A percentile compares a stretch with the other conserved stretches of the same genome.
phyloP scores from a whole-genome alignment of 306 rosid genomes.

The Sicyos edulis region DNA sequence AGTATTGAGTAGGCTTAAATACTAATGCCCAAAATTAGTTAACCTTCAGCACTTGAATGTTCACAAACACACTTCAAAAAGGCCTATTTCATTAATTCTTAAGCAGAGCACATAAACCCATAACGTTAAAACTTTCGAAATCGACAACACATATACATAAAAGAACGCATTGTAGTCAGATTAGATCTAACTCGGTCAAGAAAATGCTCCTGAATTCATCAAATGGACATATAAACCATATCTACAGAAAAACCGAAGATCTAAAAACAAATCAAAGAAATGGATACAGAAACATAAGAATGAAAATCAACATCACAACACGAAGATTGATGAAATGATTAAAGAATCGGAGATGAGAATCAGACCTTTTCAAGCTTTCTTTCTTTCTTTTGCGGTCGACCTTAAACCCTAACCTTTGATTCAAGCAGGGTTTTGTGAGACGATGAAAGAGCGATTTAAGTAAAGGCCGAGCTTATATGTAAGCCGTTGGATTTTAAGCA shows the following conservation, averaged over 20 bases:
- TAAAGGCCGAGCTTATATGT: background rate
- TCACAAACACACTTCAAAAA: too few species aligned
- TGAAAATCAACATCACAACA: background rate
- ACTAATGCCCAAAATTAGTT: too few species aligned
- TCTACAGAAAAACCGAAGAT: background rate
- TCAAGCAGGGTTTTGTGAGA: background rate
- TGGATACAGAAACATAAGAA: background rate
- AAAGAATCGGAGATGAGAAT: too few species aligned
- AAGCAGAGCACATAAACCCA: background rate
- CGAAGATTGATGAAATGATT: background rate
- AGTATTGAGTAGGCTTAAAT: too few species aligned
- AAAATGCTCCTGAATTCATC: background rate
- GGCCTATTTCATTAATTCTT: background rate
- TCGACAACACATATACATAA: background rate
- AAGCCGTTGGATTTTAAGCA: background rate
- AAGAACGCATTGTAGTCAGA: background rate
- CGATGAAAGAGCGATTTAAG: background rate
- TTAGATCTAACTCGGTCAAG: background rate
- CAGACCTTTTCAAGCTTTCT: background rate
- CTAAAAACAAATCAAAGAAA: background rate
- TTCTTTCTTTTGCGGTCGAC: background rate
- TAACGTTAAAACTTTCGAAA: background rate
- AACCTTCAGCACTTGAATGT: too few species aligned
- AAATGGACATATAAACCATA: background rate
- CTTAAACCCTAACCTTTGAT: constrained; percentile 12